phyloP scores from a whole-genome alignment of 345 rosid species.

The Gossypium stocksii region DNA sequence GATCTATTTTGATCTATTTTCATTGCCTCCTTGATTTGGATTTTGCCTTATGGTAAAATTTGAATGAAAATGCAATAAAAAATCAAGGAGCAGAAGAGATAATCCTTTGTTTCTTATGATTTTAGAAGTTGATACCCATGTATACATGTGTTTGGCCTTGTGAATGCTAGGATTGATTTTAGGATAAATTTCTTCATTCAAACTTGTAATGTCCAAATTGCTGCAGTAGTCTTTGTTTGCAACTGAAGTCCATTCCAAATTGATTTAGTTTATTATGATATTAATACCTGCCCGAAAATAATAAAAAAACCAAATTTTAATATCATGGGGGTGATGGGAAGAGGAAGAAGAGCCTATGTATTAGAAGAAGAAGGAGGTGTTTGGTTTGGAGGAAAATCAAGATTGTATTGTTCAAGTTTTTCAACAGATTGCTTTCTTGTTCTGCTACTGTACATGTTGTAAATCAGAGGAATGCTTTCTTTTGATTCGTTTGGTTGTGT shows the following conservation, averaged over 20 bases:
- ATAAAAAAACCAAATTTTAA: too few species aligned
- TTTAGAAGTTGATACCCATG: too few species aligned
- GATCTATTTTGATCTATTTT: too few species aligned
- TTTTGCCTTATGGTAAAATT: too few species aligned
- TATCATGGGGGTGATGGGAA: slow-evolving; percentile 11
- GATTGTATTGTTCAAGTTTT: slow-evolving; percentile 42
- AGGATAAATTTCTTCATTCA: neutral
- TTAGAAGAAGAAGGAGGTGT: slow-evolving; percentile 28
- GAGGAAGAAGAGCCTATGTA: slow-evolving; percentile 14
- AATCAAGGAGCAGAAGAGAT: too few species aligned
- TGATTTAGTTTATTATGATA: too few species aligned
- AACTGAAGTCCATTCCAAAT: neutral
- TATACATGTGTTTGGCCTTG: neutral
- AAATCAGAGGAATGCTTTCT: slow-evolving; percentile 12
- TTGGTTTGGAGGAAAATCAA: slow-evolving; percentile 46
- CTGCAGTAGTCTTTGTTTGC: neutral
- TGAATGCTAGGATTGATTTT: neutral
- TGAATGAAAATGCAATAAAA: too few species aligned
- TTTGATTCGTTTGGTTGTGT: neutral
- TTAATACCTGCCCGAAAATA: neutral
- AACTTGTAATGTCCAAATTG: neutral
- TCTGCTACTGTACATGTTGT: slow-evolving; percentile 43
- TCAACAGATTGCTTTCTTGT: slow-evolving; percentile 41
- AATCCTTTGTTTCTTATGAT: too few species aligned
- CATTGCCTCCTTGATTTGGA: too few species aligned